Base-by-base conservation (phyloP, 805 yeast genomes). In the Ascoidea asiatica region DNA sequence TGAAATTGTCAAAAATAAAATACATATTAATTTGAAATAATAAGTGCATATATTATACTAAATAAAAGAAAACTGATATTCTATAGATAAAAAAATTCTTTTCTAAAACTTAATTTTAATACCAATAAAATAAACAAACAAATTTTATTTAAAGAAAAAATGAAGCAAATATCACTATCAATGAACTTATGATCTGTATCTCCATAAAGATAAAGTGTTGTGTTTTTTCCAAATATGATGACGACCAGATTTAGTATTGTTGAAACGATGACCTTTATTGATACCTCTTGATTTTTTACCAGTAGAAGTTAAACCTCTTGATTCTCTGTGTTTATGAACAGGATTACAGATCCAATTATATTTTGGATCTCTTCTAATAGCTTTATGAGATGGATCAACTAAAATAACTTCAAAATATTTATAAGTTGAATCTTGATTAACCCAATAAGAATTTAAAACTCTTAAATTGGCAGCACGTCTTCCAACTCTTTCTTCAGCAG, bases 281-380 rank as follows among this genome's bases (percentile, higher is more conserved):
- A 92, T 87, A 86, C 98, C 98, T 81, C 98, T 85, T 74, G 95
- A 87, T 74, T 88, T 83, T 94, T 89, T 92, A 70, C 98, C 98
- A 61, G 89, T 79, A 62, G 95, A 66, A 65, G 98, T 92, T 65
- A 92, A 86, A 73, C 97, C 97, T 82, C 98, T 90, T 64, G 94
- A 75, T 77, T 92, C 98, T 76, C 98, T 88, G 85, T 87, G 97
- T 83, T 92, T 92, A 95, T 92, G 98, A 57, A 92, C 98, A 65
- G 98, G 95, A 85, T 86, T 85, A 68, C 75, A 88, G 74, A 92
- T 92, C 98, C 98, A 92, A 97, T 92, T 92, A 95, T 79, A 80
- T 75, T 92, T 81, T 61, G 98, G 82, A 66, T 89, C 96, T 73
- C 95, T 85, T 79, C 96, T 88, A 81, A 92, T 88, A 60, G 96